phyloP scores from a whole-genome alignment of 306 rosid genomes.

The Sindora glabra region DNA sequence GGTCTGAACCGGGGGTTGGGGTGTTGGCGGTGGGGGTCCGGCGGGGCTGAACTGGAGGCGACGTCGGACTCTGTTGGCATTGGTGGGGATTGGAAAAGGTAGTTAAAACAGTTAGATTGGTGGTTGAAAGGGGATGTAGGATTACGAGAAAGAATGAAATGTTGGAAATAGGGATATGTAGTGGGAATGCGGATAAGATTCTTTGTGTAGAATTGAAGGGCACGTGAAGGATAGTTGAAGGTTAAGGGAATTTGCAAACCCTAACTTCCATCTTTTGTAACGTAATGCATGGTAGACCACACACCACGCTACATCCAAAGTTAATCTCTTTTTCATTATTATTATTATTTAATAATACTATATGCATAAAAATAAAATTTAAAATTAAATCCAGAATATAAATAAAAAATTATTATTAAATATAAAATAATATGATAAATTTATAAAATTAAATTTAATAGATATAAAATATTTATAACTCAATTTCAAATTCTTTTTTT shows the following conservation, averaged over 20 bases:
- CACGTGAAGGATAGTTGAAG: constrained; percentile 39
- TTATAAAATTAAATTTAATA: too few species aligned
- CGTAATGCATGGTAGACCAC: constrained; percentile 18
- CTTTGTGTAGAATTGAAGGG: constrained; percentile 36
- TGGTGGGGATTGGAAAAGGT: neutral
- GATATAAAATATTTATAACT: too few species aligned
- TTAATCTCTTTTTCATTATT: too few species aligned
- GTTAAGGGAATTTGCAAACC: constrained; percentile 10
- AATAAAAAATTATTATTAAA: too few species aligned
- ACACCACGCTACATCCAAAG: constrained; percentile 17
- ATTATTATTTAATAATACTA: too few species aligned
- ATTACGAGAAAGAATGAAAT: neutral
- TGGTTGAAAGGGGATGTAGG: neutral
- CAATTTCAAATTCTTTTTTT: too few species aligned
- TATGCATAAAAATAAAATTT: too few species aligned
- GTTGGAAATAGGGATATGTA: too few species aligned
- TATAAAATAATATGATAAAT: too few species aligned
- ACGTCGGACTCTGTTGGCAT: constrained; percentile 41
- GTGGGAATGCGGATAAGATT: constrained; percentile 21
- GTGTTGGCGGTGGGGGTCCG: neutral
- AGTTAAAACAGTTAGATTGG: neutral
- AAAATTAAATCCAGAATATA: too few species aligned
- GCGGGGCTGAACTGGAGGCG: constrained; percentile 40
- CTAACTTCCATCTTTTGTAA: constrained; percentile 4
- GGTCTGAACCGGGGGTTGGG: constrained; percentile 30